Evolutionary conservation across 2,329 filamentous ascomycete species (phyloP).

Genomic region (Whalleya microplaca): DNA sequence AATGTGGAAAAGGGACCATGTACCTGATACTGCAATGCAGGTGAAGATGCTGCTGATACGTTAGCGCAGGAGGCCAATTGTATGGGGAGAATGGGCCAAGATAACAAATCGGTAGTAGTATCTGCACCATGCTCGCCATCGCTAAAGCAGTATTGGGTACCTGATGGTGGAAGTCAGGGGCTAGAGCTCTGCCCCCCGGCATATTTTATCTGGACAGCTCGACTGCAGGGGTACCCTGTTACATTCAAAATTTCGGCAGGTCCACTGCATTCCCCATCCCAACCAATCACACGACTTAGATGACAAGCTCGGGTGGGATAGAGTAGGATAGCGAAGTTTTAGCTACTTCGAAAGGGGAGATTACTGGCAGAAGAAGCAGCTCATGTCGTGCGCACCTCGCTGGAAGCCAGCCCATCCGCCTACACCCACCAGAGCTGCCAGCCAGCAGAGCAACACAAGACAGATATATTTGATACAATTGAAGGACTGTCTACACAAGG

Average conservation of each 20-base stretch:
- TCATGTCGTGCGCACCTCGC: neutral
- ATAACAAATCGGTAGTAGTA: constrained; percentile 6
- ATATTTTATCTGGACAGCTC: constrained; percentile 23
- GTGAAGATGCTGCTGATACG: constrained; percentile 3
- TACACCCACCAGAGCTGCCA: neutral
- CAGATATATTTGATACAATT: too few relatives aligned
- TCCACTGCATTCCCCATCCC: constrained; percentile 19
- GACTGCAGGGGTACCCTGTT: constrained; percentile 25
- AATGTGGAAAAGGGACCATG: constrained; percentile 2
- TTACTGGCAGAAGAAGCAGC: neutral
- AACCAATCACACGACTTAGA: constrained; percentile 21
- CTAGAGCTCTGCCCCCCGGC: constrained; percentile 21
- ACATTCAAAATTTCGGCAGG: constrained; percentile 31
- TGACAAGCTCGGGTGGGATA: constrained; percentile 9
- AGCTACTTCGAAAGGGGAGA: neutral
- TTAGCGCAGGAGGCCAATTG: constrained; percentile 11
- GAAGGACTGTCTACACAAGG: too few relatives aligned
- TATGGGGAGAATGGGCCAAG: neutral
- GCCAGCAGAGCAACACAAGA: neutral
- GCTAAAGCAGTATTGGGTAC: neutral
- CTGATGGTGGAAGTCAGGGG: constrained; percentile 21
- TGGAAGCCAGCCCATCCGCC: neutral
- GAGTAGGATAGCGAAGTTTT: constrained; percentile 5
- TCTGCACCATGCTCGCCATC: constrained; percentile 3
- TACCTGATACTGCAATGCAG: constrained; percentile 10